Evolutionary conservation across 768 basidiomycete genomes (phyloP), one percentile per base, ranked within the genome.

Genomic region (Albatrellus ellisii): DNA sequence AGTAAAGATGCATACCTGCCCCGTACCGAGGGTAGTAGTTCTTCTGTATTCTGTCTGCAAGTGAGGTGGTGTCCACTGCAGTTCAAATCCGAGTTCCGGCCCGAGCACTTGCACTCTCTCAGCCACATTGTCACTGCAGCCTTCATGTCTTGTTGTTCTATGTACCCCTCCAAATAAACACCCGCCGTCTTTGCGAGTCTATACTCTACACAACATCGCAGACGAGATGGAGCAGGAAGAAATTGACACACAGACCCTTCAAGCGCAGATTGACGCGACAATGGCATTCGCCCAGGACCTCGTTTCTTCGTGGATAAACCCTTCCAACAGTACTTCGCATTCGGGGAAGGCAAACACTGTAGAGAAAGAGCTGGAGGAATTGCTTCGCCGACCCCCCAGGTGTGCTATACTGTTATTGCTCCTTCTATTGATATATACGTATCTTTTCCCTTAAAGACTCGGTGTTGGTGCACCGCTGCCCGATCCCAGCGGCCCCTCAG

Each of bases 261-360:
- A 87, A 57, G 83, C 84, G n/a, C 81, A 81, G 60, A 76, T 87
- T 40, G 80, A 88, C 58, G 62, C 83, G 52, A 76, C 84, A 17
- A 75, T 87, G 74, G 77, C 84, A 4, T 74, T 77, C 58, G 75
- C 79, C 1, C 73, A 86, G 48, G 67, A 73, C 55, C 67, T 87
- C 51, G 74, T 83, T 33, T 68, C 79, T 17, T 81, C 85, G 42
- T 88, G 85, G 85, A 66, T 88, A 50, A 73, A 75, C 50, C 71
- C 79, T 25, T 42, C 40, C 26, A 12, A 12, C 4, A 44, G 48
- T 21, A 54, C 50, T 26, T 43, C 53, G 4, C 46, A 54, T 14
- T 49, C 56, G 21, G 50, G 43, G 2, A 45, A 27, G 7, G 42
- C 50, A 26, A 45, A 50, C 3, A 44, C 39, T 4, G 41, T 47